phyloP scores from a whole-genome alignment of 495 filamentous ascomycete genomes.

The Penicillium riverlandense region DNA sequence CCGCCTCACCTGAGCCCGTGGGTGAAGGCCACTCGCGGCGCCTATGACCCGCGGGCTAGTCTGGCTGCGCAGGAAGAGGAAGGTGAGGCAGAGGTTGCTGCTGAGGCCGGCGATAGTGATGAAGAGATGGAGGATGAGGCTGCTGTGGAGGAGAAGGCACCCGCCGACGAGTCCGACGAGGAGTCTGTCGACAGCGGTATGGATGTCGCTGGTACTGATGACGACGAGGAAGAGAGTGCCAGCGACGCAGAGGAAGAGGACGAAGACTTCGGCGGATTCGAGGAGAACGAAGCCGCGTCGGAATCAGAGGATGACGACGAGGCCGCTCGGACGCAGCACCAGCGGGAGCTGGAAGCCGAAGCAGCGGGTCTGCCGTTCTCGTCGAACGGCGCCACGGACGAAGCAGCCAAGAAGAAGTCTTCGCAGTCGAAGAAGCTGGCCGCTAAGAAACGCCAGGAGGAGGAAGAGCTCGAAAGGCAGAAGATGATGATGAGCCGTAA shows the following conservation, averaged over 20 bases:
- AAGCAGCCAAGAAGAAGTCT: conserved; percentile 49
- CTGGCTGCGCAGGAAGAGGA: conserved; percentile 72
- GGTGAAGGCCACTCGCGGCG: conserved; percentile 76
- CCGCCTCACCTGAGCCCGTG: conserved; percentile 95
- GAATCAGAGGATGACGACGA: conserved; percentile 50
- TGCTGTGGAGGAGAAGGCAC: conserved; percentile 13
- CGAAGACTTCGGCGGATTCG: conserved; percentile 34
- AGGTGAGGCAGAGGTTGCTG: conserved; percentile 68
- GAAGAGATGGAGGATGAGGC: conserved; percentile 39
- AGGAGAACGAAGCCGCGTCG: conserved; percentile 31
- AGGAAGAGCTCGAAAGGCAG: conserved; percentile 75
- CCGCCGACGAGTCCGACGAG: conserved; percentile 32
- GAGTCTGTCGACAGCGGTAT: conserved; percentile 48
- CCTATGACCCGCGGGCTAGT: conserved; percentile 80
- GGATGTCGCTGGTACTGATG: conserved; percentile 48
- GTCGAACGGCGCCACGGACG: conserved; percentile 24
- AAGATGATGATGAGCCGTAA: conserved; percentile 92
- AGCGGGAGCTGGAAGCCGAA: conserved; percentile 89
- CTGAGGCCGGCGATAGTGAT: conserved; percentile 44
- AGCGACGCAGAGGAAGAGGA: conserved; percentile 33
- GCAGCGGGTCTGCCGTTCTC: conserved; percentile 52
- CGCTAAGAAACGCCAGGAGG: conserved; percentile 62
- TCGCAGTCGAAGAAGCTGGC: conserved; percentile 61
- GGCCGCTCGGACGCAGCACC: conserved; percentile 51
- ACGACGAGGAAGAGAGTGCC: conserved; percentile 40